A percentile compares a stretch with the other conserved stretches of the same genome.
These are phyloP conservation scores for Chalciporus sphaerocephalus DNA, from an alignment of 768 basidiomycete species.

Conservation along the genomic window DNA sequence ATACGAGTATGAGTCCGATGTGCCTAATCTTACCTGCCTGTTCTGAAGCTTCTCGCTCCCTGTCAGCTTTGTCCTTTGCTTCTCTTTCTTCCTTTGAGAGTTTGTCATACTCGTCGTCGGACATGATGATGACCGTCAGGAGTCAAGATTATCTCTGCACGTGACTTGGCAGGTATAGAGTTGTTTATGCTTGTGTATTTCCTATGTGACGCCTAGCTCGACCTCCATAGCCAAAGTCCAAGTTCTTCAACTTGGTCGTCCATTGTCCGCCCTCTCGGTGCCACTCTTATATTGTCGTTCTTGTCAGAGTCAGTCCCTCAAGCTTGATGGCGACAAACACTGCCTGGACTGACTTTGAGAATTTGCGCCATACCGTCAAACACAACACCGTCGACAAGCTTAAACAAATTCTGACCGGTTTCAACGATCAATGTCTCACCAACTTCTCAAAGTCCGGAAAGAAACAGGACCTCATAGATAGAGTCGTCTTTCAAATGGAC, in stretches of 20 bases:
- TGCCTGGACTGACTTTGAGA: conserved; percentile 74
- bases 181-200: conserved; percentile 36
- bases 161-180: conserved; percentile 16
- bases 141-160: conserved; percentile 23
- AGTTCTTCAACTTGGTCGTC: no score
- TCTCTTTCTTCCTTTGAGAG: conserved; percentile 75
- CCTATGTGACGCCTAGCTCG: conserved; percentile 14
- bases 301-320: conserved; percentile 3
- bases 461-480: conserved; percentile 84
- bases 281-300: conserved; percentile 5
- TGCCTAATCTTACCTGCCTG: conserved; percentile 66
- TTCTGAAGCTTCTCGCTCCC: conserved; percentile 67
- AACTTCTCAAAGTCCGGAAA: conserved; percentile 73
- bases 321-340: conserved; percentile 56
- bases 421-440: conserved; percentile 74
- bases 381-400: conserved; percentile 82
- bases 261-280: conserved; percentile 11
- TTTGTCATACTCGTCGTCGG: conserved; percentile 64
- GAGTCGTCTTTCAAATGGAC: conserved; percentile 58
- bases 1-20: conserved; percentile 11
- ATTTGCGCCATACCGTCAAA: conserved; percentile 64
- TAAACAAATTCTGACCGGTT: conserved; percentile 72
- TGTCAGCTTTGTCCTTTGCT: conserved; percentile 60
- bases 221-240: conserved; percentile 10
- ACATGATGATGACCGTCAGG: conserved; percentile 30